phyloP scores from a whole-genome alignment of 306 rosid species.

The Malus sylvestris region DNA sequence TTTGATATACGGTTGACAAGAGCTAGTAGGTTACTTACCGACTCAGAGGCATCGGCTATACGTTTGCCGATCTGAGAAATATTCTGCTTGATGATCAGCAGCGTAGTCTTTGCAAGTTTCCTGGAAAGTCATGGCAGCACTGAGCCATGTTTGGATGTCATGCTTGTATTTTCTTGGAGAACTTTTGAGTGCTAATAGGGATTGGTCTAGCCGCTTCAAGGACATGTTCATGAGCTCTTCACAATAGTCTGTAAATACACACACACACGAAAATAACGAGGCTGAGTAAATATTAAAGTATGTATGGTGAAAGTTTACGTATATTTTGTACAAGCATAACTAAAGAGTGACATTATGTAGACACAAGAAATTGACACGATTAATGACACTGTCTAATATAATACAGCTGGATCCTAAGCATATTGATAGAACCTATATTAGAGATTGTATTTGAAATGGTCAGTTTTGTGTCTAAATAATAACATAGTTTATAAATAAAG shows the following conservation, averaged over 20 bases:
- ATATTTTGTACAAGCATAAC: too few species aligned
- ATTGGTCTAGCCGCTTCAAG: slow-evolving; percentile 29
- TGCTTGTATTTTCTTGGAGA: slow-evolving; percentile 25
- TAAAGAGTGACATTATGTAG: too few species aligned
- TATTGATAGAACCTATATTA: neutral
- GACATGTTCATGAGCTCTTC: slow-evolving; percentile 36
- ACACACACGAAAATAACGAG: neutral
- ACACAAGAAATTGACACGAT: too few species aligned
- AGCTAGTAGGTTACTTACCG: slow-evolving; percentile 43
- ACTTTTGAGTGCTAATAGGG: slow-evolving; percentile 21
- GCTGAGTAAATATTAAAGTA: too few species aligned
- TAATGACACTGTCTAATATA: too few species aligned
- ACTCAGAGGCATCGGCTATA: slow-evolving; percentile 29
- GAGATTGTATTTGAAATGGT: too few species aligned
- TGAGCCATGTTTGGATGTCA: slow-evolving; percentile 52
- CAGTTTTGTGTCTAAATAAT: too few species aligned
- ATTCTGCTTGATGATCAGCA: neutral
- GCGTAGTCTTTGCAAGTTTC: slow-evolving; percentile 40
- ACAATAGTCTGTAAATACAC: slow-evolving; percentile 20
- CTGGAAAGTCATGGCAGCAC: slow-evolving; percentile 45
- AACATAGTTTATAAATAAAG: too few species aligned
- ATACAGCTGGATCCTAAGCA: too few species aligned
- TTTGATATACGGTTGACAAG: slow-evolving; percentile 27
- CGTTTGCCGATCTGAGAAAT: slow-evolving; percentile 19
- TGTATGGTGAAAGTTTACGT: too few species aligned